Conservation (phyloP, 2,329 filamentous ascomycete genomes). For the Diaporthe ilicicola region DNA sequence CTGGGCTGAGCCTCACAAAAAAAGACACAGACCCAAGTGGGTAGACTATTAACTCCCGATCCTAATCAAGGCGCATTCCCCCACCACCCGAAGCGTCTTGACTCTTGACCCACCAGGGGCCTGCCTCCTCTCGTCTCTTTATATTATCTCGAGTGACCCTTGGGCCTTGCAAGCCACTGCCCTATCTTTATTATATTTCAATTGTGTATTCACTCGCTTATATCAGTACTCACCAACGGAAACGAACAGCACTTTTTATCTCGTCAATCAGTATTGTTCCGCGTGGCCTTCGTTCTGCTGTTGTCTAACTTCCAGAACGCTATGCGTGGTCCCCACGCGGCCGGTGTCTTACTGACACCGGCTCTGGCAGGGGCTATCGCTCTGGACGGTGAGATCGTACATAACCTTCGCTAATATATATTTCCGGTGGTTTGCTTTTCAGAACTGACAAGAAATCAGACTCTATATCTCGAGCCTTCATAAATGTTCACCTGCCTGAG, state of each 20-base stretch:
- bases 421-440: too few species aligned
- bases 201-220: conserved; percentile 22
- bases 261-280: neutral
- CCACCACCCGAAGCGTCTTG: conserved; percentile 24
- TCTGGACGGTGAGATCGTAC: conserved; percentile 29
- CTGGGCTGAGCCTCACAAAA: conserved; percentile 20
- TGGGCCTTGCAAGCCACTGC: conserved; percentile 34
- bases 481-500: conserved; percentile 39
- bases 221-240: neutral
- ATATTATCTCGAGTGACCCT: conserved; percentile 35
- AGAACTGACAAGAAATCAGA: conserved; percentile 27
- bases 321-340: conserved; percentile 47
- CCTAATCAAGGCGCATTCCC: neutral
- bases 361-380: conserved; percentile 44
- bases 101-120: conserved; percentile 1
- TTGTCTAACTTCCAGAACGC: conserved; percentile 13
- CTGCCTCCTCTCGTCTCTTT: conserved; percentile 31
- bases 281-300: neutral
- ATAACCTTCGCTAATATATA: neutral
- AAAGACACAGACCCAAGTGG: conserved; percentile 3
- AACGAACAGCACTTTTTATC: neutral
- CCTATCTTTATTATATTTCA: conserved; percentile 26
- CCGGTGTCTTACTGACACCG: conserved; percentile 47
- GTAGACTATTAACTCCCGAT: conserved; percentile 1
- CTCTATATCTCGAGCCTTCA: conserved; percentile 37